Evolutionary conservation across 495 filamentous ascomycete species (phyloP).

Genomic region (Saxophila tyrrhenica): DNA sequence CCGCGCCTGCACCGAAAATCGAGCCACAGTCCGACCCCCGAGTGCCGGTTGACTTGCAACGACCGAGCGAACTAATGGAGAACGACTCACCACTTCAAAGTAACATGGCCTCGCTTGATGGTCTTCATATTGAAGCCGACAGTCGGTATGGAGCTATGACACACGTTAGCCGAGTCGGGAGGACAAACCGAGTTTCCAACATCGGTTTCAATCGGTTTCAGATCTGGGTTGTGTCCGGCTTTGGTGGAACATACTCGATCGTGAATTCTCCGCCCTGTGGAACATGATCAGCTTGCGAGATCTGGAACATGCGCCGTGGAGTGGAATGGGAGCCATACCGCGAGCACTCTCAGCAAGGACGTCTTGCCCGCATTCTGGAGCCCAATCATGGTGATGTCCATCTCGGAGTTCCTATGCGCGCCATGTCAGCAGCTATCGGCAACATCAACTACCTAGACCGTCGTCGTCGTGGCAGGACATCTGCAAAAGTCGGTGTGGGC

Average conservation of each 20-base stretch:
- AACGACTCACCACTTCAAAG: conserved; percentile 79
- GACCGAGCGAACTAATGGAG: too few species aligned
- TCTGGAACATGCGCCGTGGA: conserved; percentile 9
- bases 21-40: too few species aligned
- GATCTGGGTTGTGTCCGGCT: conserved; percentile 1
- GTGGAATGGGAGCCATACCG: conserved; percentile 47
- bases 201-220: not conserved
- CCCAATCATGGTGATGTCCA: conserved; percentile 99
- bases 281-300: conserved; percentile 17
- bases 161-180: conserved; percentile 4
- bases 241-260: conserved; percentile 67
- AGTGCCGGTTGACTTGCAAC: too few species aligned
- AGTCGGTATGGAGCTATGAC: conserved; percentile 83
- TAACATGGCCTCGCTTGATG: conserved; percentile 96
- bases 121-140: conserved; percentile 99
- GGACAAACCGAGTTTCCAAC: not conserved
- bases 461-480: not conserved
- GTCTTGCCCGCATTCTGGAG: conserved; percentile 98
- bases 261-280: conserved; percentile 92
- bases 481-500: not conserved
- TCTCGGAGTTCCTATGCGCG: conserved; percentile 76
- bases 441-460: conserved; percentile 13
- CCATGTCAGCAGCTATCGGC: conserved; percentile 17
- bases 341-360: conserved; percentile 81
- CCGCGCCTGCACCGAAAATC: too few species aligned